Evolutionary conservation across 139 green algal genomes (phyloP), one percentile per base, ranked within the genome.

Genomic region (Chloropicon primus): DNA sequence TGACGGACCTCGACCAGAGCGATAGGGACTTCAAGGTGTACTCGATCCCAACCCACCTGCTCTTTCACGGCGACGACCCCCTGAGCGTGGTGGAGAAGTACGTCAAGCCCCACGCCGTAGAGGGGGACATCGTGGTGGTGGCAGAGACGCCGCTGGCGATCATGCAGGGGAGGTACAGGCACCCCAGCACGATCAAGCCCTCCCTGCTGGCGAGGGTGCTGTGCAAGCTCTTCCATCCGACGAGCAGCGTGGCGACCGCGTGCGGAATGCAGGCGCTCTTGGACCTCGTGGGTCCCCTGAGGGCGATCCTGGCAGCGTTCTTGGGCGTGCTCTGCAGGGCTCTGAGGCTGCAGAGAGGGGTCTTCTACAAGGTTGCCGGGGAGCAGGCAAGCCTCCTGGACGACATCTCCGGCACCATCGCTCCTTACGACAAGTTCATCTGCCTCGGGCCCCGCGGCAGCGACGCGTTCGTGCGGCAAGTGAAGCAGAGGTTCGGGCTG

Each of bases 51-150:
- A 88, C 84, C 1, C 84, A 88, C 80, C 84, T 88, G n/a, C 84
- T 88, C 2, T 85, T 74, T 75, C 84, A 88, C 74, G 74, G 84
- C 3, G 84, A 88, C 73, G 84, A 88, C 76, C 84, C 84, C 3
- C 26, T 86, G 2, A 5, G 10, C 21, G 71, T 85, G 25, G 26
- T 81, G 5, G 26, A 82, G 24, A 10, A n/a, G 24, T 81, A 78
- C 27, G 77, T 73, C 22, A 22, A 21, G 26, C 25, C 24, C 82
- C 23, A 41, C 22, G 26, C 26, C n/a, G 25, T 74, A 26, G 71
- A 62, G 10, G 82, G 76, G 0, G 82, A 86, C 26, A 25, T 86
- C 22, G 2, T 86, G 25, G 71, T 80, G 10, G 28, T 86, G 21
- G 82, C 75, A 3, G 82, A 86, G 80, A 83, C 80, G 10, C 82